Conservation (phyloP, 2,329 filamentous ascomycete genomes). For the Juglanconis juglandina region DNA sequence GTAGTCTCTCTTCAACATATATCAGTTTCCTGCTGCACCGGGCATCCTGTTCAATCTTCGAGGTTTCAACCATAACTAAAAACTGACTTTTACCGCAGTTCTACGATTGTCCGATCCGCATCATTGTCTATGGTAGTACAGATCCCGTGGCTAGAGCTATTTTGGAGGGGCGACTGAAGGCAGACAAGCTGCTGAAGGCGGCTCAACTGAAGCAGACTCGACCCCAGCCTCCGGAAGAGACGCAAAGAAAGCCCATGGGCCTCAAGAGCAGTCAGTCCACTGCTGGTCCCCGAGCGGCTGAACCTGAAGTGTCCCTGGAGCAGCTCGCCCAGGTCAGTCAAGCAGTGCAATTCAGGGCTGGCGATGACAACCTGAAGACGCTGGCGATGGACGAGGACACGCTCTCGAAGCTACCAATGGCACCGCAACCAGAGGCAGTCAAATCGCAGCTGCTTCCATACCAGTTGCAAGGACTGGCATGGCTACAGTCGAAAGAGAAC, state of each 20-base stretch:
- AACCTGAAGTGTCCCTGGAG: conserved; percentile 50
- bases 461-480: conserved; percentile 76
- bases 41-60: too few species aligned
- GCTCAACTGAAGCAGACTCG: conserved; percentile 54
- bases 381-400: conserved; percentile 69
- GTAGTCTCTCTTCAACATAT: too few species aligned
- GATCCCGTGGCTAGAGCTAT: conserved; percentile 48
- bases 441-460: conserved; percentile 71
- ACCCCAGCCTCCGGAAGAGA: conserved; percentile 47
- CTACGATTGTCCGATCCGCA: conserved; percentile 69
- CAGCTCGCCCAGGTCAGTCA: conserved; percentile 65
- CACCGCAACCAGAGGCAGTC: conserved; percentile 63
- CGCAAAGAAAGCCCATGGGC: conserved; percentile 40
- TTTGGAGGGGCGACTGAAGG: conserved; percentile 61
- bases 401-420: conserved; percentile 69
- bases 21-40: too few species aligned
- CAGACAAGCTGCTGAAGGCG: conserved; percentile 59
- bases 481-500: conserved; percentile 75
- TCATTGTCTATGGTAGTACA: conserved; percentile 67
- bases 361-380: conserved; percentile 63
- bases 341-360: conserved; percentile 63
- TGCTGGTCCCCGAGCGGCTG: conserved; percentile 31
- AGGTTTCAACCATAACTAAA: neutral
- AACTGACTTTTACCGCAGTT: conserved; percentile 2
- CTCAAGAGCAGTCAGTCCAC: conserved; percentile 37